These are phyloP conservation scores for Coffea eugenioides DNA, from an alignment of 257 asterid genomes.

Conservation along the genomic window DNA sequence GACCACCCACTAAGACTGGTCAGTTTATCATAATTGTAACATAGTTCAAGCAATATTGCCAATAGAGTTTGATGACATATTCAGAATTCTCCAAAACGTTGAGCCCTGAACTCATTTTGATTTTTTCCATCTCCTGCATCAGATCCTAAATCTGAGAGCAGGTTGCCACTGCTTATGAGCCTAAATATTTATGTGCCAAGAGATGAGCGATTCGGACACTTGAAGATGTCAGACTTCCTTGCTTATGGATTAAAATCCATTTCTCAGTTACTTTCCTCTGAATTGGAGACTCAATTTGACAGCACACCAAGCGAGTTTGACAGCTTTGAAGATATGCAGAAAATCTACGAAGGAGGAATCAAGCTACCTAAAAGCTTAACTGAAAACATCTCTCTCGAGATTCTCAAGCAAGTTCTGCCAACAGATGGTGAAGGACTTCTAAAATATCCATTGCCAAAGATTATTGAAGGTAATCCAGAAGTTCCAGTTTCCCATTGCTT, in stretches of 20 bases:
- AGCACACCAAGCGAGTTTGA: conserved; percentile 66
- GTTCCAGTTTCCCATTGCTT: neutral
- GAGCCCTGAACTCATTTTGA: neutral
- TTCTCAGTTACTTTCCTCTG: conserved; percentile 62
- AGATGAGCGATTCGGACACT: conserved; percentile 71
- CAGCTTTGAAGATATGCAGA: conserved; percentile 59
- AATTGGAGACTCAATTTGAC: conserved; percentile 57
- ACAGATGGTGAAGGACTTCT: conserved; percentile 55
- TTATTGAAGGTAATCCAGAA: conserved; percentile 48
- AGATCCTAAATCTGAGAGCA: conserved; percentile 72
- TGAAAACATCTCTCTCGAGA: conserved; percentile 48
- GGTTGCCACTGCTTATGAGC: conserved; percentile 49
- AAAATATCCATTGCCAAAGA: conserved; percentile 63
- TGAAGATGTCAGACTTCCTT: conserved; percentile 72
- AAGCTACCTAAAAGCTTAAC: conserved; percentile 42
- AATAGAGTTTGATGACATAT: neutral
- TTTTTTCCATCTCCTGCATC: neutral
- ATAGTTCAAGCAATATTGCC: neutral
- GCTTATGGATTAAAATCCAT: conserved; percentile 66
- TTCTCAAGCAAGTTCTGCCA: conserved; percentile 59
- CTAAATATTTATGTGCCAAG: conserved; percentile 72
- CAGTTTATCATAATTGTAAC: conserved; percentile 3
- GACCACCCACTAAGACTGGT: conserved; percentile 59
- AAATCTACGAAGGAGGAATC: conserved; percentile 56
- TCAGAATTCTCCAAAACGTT: neutral